Conservation (phyloP, 495 filamentous ascomycete genomes). For the Copromyces sp. region DNA sequence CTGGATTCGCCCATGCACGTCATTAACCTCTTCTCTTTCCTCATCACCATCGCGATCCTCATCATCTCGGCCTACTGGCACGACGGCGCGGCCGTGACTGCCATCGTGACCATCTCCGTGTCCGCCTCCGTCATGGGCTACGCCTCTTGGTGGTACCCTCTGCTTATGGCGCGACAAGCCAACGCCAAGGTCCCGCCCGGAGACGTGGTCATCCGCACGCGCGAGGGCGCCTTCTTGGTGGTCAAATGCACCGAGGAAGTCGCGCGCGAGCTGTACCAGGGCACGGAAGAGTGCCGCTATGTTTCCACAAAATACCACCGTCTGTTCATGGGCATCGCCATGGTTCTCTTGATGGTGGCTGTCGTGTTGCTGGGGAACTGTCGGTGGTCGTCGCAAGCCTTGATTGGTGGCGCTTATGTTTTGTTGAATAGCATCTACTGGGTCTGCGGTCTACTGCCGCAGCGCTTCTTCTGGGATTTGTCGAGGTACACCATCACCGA, state of each 20-base stretch:
- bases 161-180: conserved; percentile 38
- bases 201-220: conserved; percentile 51
- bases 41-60: conserved; percentile 40
- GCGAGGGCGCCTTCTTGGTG: conserved; percentile 50
- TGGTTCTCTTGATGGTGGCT: conserved; percentile 49
- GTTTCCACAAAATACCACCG: conserved; percentile 34
- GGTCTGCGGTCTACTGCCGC: conserved; percentile 40
- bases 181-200: conserved; percentile 43
- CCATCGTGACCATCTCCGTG: conserved; percentile 34
- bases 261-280: conserved; percentile 53
- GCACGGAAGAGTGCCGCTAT: conserved; percentile 44
- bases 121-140: conserved; percentile 43
- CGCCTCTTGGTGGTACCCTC: conserved; percentile 45
- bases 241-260: conserved; percentile 54
- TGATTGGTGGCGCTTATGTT: conserved; percentile 47
- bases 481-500: conserved; percentile 30
- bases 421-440: conserved; percentile 52
- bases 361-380: conserved; percentile 55
- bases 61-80: conserved; percentile 19
- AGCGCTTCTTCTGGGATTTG: conserved; percentile 41
- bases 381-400: conserved; percentile 47
- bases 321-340: conserved; percentile 46
- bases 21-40: conserved; percentile 37
- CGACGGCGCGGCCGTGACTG: conserved; percentile 46
- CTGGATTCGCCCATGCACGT: conserved; percentile 42